Evolutionary conservation across 306 rosid genomes (phyloP), one percentile per base, ranked within the genome.

Genomic region (Fragaria vesca): DNA sequence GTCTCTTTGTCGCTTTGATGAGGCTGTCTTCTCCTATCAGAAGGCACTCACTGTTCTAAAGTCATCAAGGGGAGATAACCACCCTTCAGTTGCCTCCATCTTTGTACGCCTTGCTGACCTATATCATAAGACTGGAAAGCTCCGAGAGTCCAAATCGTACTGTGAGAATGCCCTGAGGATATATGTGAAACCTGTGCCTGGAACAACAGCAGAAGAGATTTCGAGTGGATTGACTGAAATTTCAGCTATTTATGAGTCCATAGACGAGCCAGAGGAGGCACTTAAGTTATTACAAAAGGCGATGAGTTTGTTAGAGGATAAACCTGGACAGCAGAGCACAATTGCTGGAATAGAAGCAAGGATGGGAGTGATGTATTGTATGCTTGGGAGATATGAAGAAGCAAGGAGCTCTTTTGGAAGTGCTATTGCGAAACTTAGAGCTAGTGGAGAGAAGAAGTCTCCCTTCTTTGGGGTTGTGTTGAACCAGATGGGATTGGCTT

Each of bases 401-500:
- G 83, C 99, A 2, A 86, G 99, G 85, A 91, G 57, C 79, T 84
- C 90, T 28, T 96, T 96, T 45, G 99, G 88, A 80, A 96, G 91
- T 70, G 91, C 99, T 54, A 85, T 96, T 69, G 83, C 84, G 40
- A 96, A 96, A 83, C 93, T 96, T 55, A 88, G 99, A 79, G 86
- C 93, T 34, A 88, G 97, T 16, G 99, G 99, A 74, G 99, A 96
- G 87, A 93, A 97, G 81, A 93, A 96, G 81, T 93, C 98, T 8
- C 96, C 99, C 12, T 96, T 96, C 86, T 96, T 96, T 80, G 99
- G 99, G 5, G 97, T 96, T 83, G 97, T 93, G 40, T 88, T 96
- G 87, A 96, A 96, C 83, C 99, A 96, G 86, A 93, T 96, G 99
- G 99, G 99, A 28, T 89, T 96, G 85, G 96, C 99, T 3, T 96